Conservation (phyloP, 2,329 filamentous ascomycete genomes). For the Trichophyton verrucosum region DNA sequence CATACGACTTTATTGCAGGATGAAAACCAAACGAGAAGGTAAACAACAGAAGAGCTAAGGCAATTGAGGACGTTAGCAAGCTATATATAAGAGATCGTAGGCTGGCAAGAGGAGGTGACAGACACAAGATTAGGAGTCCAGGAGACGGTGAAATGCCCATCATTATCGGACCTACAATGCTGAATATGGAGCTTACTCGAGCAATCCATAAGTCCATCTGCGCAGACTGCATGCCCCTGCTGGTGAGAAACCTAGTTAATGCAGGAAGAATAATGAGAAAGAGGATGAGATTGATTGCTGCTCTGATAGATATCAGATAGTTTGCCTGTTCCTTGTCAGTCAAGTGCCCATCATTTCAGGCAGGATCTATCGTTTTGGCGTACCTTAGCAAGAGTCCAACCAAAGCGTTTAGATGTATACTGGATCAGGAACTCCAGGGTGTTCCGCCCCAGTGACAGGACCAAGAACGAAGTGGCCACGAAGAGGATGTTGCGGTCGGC, state of each 20-base stretch:
- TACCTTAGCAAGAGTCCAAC: constrained; percentile 4
- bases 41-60: not conserved
- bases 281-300: not conserved
- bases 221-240: not conserved
- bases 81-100: not conserved
- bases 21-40: constrained; percentile 1
- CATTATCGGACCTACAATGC: constrained; percentile 1
- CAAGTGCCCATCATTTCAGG: not conserved
- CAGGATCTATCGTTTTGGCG: no score
- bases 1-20: constrained; percentile 2
- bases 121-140: not conserved
- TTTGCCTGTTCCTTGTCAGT: not conserved
- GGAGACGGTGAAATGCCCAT: constrained; percentile 4
- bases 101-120: not conserved
- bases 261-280: not conserved
- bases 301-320: constrained; percentile 3
- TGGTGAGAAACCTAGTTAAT: not conserved
- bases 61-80: not conserved
- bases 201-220: constrained; percentile 6
- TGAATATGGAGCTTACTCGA: constrained; percentile 5
- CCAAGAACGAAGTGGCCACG: not conserved
- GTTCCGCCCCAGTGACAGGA: not conserved
- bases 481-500: not conserved
- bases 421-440: constrained; percentile 4
- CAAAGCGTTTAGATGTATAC: constrained; percentile 5